phyloP scores from a whole-genome alignment of 768 basidiomycete species.

The Amanita pallidorosea region DNA sequence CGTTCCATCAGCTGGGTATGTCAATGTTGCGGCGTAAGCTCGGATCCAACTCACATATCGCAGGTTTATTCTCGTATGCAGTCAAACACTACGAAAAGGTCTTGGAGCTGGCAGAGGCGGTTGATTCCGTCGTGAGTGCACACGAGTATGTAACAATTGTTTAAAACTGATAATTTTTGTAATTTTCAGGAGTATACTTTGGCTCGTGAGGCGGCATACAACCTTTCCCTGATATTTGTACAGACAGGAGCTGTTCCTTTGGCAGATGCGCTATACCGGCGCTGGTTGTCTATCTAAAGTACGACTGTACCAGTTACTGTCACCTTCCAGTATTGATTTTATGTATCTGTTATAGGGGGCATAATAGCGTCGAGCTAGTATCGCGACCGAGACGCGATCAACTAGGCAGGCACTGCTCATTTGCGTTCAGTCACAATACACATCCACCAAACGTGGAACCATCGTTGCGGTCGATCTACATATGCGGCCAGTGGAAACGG shows the following conservation, averaged over 20 bases:
- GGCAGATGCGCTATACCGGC: conserved; percentile 59
- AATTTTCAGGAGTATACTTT: conserved; percentile 33
- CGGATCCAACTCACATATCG: neutral
- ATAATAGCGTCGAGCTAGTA: no score
- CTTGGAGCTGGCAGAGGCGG: conserved; percentile 47
- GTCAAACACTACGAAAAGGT: conserved; percentile 77
- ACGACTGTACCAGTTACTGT: no score
- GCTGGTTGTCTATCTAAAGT: conserved; percentile 70
- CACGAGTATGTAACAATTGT: neutral
- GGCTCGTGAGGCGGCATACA: conserved; percentile 77
- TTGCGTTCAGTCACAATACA: no score
- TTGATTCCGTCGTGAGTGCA: conserved; percentile 1
- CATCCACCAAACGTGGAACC: no score
- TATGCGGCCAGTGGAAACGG: no score
- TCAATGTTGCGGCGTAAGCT: neutral
- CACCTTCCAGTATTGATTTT: no score
- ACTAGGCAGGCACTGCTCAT: no score
- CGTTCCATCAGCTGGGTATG: conserved; percentile 86
- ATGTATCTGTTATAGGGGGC: no score
- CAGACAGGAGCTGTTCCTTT: conserved; percentile 65
- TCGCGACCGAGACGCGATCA: no score
- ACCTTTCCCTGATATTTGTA: conserved; percentile 74
- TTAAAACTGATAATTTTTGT: neutral
- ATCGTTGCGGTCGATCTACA: no score
- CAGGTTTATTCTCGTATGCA: conserved; percentile 76